Evolutionary conservation across 1,139 yeast genomes (phyloP).

Genomic region (Suhomyces ambrosiae): DNA sequence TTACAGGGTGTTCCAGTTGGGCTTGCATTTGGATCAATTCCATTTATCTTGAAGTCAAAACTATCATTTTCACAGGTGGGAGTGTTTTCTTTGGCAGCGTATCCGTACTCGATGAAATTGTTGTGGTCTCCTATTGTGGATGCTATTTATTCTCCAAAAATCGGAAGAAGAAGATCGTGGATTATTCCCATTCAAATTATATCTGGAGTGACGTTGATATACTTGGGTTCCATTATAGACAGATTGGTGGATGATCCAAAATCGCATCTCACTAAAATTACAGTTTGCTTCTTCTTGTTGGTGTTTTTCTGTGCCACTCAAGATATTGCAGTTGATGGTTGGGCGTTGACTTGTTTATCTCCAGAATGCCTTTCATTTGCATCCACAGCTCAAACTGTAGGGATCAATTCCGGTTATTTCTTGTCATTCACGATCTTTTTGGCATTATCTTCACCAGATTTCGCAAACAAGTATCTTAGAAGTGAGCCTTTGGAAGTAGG

Average conservation of each 20-base stretch:
- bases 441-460: slow-evolving; percentile 89
- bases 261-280: slow-evolving; percentile 54
- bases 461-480: slow-evolving; percentile 83
- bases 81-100: slow-evolving; percentile 84
- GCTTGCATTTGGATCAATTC: slow-evolving; percentile 92
- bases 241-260: slow-evolving; percentile 57
- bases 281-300: slow-evolving; percentile 67
- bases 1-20: slow-evolving; percentile 97
- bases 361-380: slow-evolving; percentile 86
- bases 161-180: slow-evolving; percentile 93
- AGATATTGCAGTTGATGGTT: slow-evolving; percentile 98
- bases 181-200: slow-evolving; percentile 86
- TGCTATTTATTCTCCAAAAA: slow-evolving; percentile 63
- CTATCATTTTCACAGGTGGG: slow-evolving; percentile 91
- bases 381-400: slow-evolving; percentile 95
- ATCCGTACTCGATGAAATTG: slow-evolving; percentile 89
- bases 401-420: slow-evolving; percentile 91
- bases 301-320: slow-evolving; percentile 95
- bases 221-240: slow-evolving; percentile 64
- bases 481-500: slow-evolving; percentile 62
- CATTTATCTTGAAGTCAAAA: slow-evolving; percentile 80
- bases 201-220: slow-evolving; percentile 67
- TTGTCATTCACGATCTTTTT: slow-evolving; percentile 86
- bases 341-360: slow-evolving; percentile 90
- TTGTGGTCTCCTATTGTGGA: slow-evolving; percentile 97